phyloP scores from a whole-genome alignment of 2,329 filamentous ascomycete species.

The Pseudonectria foliicola region DNA sequence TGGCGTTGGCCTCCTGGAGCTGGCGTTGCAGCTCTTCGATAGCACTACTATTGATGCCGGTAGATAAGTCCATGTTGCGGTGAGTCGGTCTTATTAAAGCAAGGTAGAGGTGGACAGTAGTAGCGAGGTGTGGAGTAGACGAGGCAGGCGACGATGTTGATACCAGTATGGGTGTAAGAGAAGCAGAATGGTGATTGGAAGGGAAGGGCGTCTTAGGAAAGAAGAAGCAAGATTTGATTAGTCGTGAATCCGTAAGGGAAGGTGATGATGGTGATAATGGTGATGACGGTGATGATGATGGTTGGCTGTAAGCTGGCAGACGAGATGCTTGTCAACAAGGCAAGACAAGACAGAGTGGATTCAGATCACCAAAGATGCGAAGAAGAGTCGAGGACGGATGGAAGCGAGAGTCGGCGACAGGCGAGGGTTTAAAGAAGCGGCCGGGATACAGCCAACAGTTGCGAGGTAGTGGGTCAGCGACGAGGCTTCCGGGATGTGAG shows the following conservation, averaged over 20 bases:
- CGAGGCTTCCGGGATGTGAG: slow-evolving; percentile 18
- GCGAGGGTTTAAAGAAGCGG: slow-evolving; percentile 20
- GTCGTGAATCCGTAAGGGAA: too few relatives aligned
- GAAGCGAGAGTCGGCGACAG: slow-evolving; percentile 9
- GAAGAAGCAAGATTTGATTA: too few relatives aligned
- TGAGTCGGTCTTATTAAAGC: not conserved
- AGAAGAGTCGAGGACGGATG: slow-evolving; percentile 14
- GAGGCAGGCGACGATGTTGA: too few relatives aligned
- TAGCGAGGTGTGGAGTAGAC: too few relatives aligned
- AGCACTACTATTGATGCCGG: slow-evolving; percentile 7
- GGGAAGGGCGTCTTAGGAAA: too few relatives aligned
- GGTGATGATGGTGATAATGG: too few relatives aligned
- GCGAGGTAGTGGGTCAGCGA: slow-evolving; percentile 20
- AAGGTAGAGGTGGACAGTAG: too few relatives aligned
- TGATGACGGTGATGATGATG: too few relatives aligned
- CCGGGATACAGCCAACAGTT: slow-evolving; percentile 18
- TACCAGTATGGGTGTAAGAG: too few relatives aligned
- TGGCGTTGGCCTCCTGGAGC: slow-evolving; percentile 14
- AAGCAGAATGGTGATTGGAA: too few relatives aligned
- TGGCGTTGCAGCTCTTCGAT: slow-evolving; percentile 21
- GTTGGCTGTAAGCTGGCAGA: too few relatives aligned
- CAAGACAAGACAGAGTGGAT: slow-evolving; percentile 14
- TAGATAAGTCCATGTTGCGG: slow-evolving; percentile 18
- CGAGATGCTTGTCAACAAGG: slow-evolving; percentile 8
- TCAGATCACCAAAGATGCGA: slow-evolving; percentile 10